These are phyloP conservation scores for Fusarium compactum DNA, from an alignment of 2,329 filamentous ascomycete genomes.

Conservation along the genomic window DNA sequence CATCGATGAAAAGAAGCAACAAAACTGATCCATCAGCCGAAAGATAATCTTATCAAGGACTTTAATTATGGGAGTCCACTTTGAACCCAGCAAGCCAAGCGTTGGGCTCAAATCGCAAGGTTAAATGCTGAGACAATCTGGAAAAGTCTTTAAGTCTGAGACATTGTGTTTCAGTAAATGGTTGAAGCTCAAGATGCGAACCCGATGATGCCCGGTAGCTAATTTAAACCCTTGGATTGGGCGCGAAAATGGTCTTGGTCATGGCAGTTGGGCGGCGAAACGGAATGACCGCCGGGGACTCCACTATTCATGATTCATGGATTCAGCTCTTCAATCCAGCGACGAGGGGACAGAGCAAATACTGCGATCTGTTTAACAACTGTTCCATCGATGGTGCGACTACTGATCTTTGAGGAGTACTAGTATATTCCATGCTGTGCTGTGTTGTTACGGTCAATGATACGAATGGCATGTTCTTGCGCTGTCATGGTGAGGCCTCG, in stretches of 20 bases:
- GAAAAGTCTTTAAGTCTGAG: slow-evolving; percentile 10
- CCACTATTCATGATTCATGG: slow-evolving; percentile 22
- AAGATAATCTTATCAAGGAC: not conserved
- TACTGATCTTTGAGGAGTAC: rapidly evolving
- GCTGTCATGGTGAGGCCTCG: slow-evolving; percentile 25
- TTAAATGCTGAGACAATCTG: not conserved
- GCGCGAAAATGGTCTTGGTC: not conserved
- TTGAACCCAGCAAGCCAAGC: not conserved
- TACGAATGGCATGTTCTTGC: not conserved
- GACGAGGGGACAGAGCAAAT: not conserved
- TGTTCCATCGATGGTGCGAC: no score
- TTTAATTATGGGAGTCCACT: slow-evolving; percentile 6
- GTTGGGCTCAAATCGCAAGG: not conserved
- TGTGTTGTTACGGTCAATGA: not conserved
- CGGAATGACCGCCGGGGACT: slow-evolving; percentile 23
- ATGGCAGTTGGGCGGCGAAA: slow-evolving; percentile 36
- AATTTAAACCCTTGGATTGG: slow-evolving; percentile 26
- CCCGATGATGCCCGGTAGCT: slow-evolving; percentile 28
- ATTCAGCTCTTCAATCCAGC: not conserved
- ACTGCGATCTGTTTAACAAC: no score
- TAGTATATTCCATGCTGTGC: not conserved
- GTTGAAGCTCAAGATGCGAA: slow-evolving; percentile 17
- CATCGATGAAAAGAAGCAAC: not conserved
- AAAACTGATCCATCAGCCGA: not conserved
- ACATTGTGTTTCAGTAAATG: slow-evolving; percentile 1